These are phyloP conservation scores for Fusarium hainanense DNA, from an alignment of 2,329 filamentous ascomycete genomes.

Conservation along the genomic window DNA sequence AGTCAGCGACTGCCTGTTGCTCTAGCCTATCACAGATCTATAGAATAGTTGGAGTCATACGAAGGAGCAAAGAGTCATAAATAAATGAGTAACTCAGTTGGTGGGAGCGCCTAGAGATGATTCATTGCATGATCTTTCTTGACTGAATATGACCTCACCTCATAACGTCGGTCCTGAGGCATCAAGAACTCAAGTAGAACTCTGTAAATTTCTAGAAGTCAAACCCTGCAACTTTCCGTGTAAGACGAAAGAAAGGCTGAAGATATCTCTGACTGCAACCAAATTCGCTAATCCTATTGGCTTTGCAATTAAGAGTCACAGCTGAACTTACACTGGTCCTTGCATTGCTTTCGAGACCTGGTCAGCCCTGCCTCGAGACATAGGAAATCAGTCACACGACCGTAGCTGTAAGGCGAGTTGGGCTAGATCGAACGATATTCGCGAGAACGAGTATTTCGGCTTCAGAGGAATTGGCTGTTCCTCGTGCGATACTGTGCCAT, in stretches of 20 bases:
- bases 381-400: constrained; percentile 3
- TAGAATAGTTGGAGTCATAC: constrained; percentile 27
- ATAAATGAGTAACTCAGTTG: constrained; percentile 1
- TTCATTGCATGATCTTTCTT: background rate
- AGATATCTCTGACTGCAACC: constrained; percentile 19
- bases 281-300: background rate
- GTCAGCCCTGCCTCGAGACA: background rate
- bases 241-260: constrained; percentile 32
- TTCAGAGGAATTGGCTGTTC: background rate
- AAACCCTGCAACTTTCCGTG: constrained; percentile 8
- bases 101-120: background rate
- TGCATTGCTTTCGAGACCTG: background rate
- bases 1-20: constrained; percentile 3
- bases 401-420: constrained; percentile 1
- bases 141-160: constrained; percentile 1
- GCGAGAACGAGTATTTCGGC: background rate
- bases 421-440: constrained; percentile 3
- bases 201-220: constrained; percentile 19
- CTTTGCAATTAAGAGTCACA: background rate
- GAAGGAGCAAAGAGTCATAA: constrained; percentile 31
- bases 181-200: constrained; percentile 31
- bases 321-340: constrained; percentile 1
- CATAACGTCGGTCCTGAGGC: constrained; percentile 37
- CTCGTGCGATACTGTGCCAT: constrained; percentile 24
- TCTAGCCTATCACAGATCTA: constrained; percentile 12